phyloP scores from a whole-genome alignment of 352 stramenopile species.

The Phytopythium aichiense region DNA sequence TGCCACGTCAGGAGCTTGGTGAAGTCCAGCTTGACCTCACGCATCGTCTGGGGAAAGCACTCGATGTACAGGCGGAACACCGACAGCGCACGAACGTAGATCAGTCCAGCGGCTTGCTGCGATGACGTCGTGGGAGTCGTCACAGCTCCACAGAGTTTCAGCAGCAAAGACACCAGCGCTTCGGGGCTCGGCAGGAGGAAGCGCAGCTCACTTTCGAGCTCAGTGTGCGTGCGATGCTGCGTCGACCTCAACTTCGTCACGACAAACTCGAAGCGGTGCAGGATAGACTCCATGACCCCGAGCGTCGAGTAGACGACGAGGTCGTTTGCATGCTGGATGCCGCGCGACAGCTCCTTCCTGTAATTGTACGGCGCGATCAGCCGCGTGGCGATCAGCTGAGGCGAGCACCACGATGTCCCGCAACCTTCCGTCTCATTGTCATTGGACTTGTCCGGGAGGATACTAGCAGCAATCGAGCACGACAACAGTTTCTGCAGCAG shows the following conservation, averaged over 20 bases:
- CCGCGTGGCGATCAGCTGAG: constrained; percentile 44
- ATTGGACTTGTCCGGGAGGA: background rate
- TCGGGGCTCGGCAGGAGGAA: constrained; percentile 74
- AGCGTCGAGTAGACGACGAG: constrained; percentile 75
- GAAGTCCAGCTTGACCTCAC: constrained; percentile 81
- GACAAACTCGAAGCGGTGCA: constrained; percentile 54
- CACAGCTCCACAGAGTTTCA: constrained; percentile 51
- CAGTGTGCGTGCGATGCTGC: constrained; percentile 12
- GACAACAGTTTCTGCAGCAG: constrained; percentile 67
- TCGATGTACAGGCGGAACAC: constrained; percentile 77
- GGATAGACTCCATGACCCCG: constrained; percentile 53
- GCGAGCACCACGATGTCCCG: constrained; percentile 34
- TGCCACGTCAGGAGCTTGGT: constrained; percentile 73
- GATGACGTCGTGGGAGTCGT: constrained; percentile 11
- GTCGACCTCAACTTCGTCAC: constrained; percentile 14
- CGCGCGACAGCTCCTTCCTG: constrained; percentile 76
- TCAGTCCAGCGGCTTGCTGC: constrained; percentile 34
- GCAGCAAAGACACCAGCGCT: constrained; percentile 69
- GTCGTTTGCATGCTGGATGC: constrained; percentile 71
- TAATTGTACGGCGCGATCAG: constrained; percentile 67
- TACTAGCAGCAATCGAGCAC: constrained; percentile 33
- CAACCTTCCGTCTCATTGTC: background rate
- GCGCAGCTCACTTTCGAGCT: constrained; percentile 65
- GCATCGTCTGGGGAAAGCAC: constrained; percentile 69
- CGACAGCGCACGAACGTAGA: constrained; percentile 70